Evolutionary conservation across 306 rosid genomes (phyloP).

Genomic region (Vachellia pachyceras): DNA sequence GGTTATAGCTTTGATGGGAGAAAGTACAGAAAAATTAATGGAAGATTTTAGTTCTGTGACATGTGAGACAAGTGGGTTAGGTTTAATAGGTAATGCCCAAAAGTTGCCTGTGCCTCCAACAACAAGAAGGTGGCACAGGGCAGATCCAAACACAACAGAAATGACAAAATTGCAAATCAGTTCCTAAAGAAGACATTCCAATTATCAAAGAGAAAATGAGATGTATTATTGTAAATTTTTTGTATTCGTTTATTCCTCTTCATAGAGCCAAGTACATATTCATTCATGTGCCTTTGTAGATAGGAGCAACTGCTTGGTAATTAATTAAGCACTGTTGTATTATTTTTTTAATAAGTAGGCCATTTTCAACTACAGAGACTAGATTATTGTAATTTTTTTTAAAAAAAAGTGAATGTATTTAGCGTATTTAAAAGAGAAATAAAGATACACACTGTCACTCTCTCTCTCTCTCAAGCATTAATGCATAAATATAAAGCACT

Average conservation of each 20-base stretch:
- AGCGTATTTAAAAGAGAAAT: too few species aligned
- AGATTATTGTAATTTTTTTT: neutral
- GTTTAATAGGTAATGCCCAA: slow-evolving; percentile 64
- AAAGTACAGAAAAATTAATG: slow-evolving; percentile 68
- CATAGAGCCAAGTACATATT: neutral
- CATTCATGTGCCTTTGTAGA: slow-evolving; percentile 12
- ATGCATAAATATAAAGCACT: too few species aligned
- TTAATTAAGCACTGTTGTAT: neutral
- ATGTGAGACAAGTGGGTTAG: slow-evolving; percentile 75
- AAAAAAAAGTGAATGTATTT: too few species aligned
- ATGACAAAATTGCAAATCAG: slow-evolving; percentile 68
- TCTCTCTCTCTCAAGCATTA: too few species aligned
- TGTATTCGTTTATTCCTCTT: neutral
- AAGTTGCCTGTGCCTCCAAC: slow-evolving; percentile 95
- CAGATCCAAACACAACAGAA: slow-evolving; percentile 89
- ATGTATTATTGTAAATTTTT: neutral
- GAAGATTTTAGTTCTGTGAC: slow-evolving; percentile 89
- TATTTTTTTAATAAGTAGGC: slow-evolving; percentile 14
- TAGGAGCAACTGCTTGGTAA: neutral
- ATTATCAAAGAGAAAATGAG: slow-evolving; percentile 71
- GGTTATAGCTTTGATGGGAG: slow-evolving; percentile 73
- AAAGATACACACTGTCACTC: too few species aligned
- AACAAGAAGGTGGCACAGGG: slow-evolving; percentile 77
- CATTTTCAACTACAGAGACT: slow-evolving; percentile 12
- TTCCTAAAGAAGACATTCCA: slow-evolving; percentile 78